Evolutionary conservation across 2,329 filamentous ascomycete species (phyloP).

Genomic region (Aspergillus caelatus): DNA sequence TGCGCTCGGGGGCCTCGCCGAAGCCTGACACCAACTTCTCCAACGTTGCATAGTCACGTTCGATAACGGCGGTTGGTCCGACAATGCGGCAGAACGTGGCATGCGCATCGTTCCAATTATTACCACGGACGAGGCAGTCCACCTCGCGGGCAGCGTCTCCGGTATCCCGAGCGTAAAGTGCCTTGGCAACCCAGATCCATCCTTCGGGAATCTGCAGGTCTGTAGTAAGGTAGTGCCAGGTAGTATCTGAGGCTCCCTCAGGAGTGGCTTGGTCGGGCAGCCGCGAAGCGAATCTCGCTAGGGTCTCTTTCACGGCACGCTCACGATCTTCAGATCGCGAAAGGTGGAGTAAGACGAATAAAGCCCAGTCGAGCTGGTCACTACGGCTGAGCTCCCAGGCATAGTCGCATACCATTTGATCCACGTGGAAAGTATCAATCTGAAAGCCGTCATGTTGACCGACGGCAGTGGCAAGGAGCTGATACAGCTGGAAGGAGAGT

Average conservation of each 20-base stretch:
- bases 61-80: slow-evolving; percentile 79
- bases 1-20: slow-evolving; percentile 58
- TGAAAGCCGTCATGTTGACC: slow-evolving; percentile 54
- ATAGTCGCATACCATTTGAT: slow-evolving; percentile 68
- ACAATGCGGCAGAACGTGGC: slow-evolving; percentile 78
- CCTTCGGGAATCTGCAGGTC: slow-evolving; percentile 70
- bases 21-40: slow-evolving; percentile 73
- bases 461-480: slow-evolving; percentile 57
- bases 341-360: slow-evolving; percentile 80
- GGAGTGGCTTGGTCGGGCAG: slow-evolving; percentile 63
- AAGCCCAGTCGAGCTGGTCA: slow-evolving; percentile 69
- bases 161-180: slow-evolving; percentile 75
- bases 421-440: slow-evolving; percentile 62
- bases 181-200: slow-evolving; percentile 89
- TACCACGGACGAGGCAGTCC: slow-evolving; percentile 76
- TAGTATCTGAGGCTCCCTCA: slow-evolving; percentile 40
- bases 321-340: slow-evolving; percentile 64
- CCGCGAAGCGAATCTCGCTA: slow-evolving; percentile 70
- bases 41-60: slow-evolving; percentile 74
- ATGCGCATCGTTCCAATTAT: slow-evolving; percentile 79
- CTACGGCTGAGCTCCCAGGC: slow-evolving; percentile 53
- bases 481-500: slow-evolving; percentile 82
- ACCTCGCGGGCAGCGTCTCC: slow-evolving; percentile 73
- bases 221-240: slow-evolving; percentile 62
- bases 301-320: slow-evolving; percentile 70